These are phyloP conservation scores for Lentinula novae-zelandiae DNA, from an alignment of 1,284 basidiomycete species.

Conservation along the genomic window DNA sequence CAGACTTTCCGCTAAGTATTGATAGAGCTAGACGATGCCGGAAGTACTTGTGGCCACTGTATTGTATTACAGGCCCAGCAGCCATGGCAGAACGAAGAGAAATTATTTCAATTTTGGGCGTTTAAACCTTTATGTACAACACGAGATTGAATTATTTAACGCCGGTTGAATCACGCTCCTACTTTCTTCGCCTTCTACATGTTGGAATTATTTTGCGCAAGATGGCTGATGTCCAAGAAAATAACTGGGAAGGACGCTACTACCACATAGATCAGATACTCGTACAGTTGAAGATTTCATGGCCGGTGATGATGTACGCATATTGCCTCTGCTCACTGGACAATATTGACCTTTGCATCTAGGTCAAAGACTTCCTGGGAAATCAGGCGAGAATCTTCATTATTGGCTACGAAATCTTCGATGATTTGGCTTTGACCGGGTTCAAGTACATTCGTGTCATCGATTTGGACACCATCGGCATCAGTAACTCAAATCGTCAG, in stretches of 20 bases:
- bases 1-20: conserved; percentile 82
- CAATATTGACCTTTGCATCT: not conserved
- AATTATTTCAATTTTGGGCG: not conserved
- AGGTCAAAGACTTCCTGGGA: conserved; percentile 89
- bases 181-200: not conserved
- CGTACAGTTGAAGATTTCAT: conserved; percentile 74
- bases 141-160: no score
- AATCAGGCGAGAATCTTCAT: conserved; percentile 90
- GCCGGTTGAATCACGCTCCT: not conserved
- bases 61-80: conserved; percentile 40
- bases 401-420: conserved; percentile 95
- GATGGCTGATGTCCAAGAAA: conserved; percentile 6
- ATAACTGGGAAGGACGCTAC: conserved; percentile 73
- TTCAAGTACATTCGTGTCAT: conserved; percentile 99
- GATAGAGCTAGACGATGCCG: conserved; percentile 86
- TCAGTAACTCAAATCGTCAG: conserved; percentile 97
- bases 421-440: conserved; percentile 89
- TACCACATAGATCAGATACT: conserved; percentile 80
- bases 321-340: conserved; percentile 1
- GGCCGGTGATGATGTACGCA: conserved; percentile 56
- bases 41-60: conserved; percentile 81
- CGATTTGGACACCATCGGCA: conserved; percentile 99
- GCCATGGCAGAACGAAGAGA: conserved; percentile 30
- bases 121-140: no score
- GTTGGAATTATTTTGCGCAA: not conserved